phyloP scores from a whole-genome alignment of 345 rosid species.

The Hibiscus mutabilis region DNA sequence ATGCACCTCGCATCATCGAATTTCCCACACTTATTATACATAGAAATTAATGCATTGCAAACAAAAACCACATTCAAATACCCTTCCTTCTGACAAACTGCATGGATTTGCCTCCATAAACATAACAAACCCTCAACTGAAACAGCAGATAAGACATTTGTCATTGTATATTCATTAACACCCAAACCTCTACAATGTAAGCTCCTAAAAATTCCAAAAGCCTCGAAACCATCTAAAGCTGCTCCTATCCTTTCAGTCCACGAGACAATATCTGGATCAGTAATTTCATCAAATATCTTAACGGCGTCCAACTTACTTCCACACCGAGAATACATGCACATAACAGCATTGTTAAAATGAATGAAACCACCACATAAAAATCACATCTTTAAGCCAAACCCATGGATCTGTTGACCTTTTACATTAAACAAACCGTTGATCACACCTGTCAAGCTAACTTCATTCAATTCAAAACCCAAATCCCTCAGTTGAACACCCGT shows the following conservation, averaged over 20 bases:
- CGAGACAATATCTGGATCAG: conserved; percentile 33
- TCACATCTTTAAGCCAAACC: conserved; percentile 31
- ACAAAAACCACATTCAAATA: conserved; percentile 23
- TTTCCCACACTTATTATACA: conserved; percentile 28
- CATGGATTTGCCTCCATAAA: conserved; percentile 32
- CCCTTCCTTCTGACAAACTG: conserved; percentile 29
- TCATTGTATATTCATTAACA: conserved; percentile 29
- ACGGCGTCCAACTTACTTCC: conserved; percentile 21
- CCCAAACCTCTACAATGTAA: conserved; percentile 15
- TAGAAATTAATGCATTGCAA: conserved; percentile 32
- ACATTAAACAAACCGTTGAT: conserved; percentile 26
- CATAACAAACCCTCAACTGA: conserved; percentile 17
- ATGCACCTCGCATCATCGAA: conserved; percentile 20
- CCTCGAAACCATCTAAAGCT: conserved; percentile 28
- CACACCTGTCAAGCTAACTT: conserved; percentile 33
- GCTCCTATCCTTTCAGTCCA: conserved; percentile 40
- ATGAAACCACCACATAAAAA: conserved; percentile 22
- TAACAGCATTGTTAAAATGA: conserved; percentile 34
- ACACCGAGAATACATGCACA: conserved; percentile 30
- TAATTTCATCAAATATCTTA: conserved; percentile 36
- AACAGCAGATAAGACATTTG: conserved; percentile 25
- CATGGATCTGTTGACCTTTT: conserved; percentile 36
- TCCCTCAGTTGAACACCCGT: conserved; percentile 26
- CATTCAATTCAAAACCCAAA: conserved; percentile 31
- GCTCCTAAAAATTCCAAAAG: conserved; percentile 21